Evolutionary conservation across 2,329 filamentous ascomycete species (phyloP).

Genomic region (Trichophyton rubrum): DNA sequence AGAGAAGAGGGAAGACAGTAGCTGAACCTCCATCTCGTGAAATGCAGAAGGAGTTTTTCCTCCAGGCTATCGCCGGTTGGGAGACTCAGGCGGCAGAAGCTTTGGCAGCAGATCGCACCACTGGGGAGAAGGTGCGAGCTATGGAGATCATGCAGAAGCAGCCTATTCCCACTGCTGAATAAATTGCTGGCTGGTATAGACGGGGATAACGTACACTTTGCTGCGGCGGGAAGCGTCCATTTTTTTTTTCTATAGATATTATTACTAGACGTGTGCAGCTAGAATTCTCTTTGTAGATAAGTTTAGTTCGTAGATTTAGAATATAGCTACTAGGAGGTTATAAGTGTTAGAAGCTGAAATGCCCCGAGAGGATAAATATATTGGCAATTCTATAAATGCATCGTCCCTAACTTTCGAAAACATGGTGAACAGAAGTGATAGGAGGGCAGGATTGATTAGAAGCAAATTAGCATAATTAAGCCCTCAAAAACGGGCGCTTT

Average conservation of each 20-base stretch:
- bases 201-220: background rate
- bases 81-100: constrained; percentile 21
- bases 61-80: constrained; percentile 31
- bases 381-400: background rate
- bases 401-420: background rate
- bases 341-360: no score
- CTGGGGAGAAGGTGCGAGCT: constrained; percentile 6
- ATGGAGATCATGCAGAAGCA: constrained; percentile 10
- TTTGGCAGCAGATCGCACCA: constrained; percentile 1
- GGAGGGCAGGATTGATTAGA: background rate
- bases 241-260: no score
- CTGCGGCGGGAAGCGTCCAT: background rate
- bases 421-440: background rate
- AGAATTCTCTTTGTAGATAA: no score
- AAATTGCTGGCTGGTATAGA: background rate
- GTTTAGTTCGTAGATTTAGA: no score
- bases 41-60: constrained; percentile 29
- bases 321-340: no score
- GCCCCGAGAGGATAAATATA: no score
- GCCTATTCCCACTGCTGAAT: constrained; percentile 1
- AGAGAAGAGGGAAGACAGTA: constrained; percentile 28
- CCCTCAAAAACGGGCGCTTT: background rate
- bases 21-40: constrained; percentile 19
- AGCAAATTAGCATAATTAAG: background rate
- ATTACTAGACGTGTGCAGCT: background rate